Evolutionary conservation across 1,139 yeast species (phyloP), one percentile per base, ranked within the genome.

Genomic region (Suhomyces anneliseae): DNA sequence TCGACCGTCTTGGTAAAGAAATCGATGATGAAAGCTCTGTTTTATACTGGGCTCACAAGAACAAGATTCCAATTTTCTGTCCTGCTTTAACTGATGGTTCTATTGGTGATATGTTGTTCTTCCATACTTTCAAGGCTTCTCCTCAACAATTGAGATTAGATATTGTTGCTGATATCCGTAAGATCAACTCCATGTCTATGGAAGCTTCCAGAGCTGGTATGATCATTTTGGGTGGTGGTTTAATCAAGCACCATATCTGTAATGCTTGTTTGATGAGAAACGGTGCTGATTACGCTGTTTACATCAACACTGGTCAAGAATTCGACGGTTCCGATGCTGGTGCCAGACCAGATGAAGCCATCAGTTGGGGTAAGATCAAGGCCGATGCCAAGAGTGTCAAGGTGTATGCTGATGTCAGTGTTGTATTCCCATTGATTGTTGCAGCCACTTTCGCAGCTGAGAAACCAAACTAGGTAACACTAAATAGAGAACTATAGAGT

Each of bases 311-410:
- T 11, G 99, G 97, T 38, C 99, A 93, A 71, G 99, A 93, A 66
- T 95, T 90, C 62, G 99, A 93, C 63, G 99, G 99, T 43, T 89
- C 97, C 12, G 99, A 93, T 67, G 98, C 99, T 14, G 99, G 99
- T 54, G 99, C 99, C 7, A 82, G 99, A 64, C 98, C 99, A 1
- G 99, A 95, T 65, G 99, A 93, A 71, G 99, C 99, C 27, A 87
- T 93, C 45, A 87, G 96, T 40, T 93, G 99, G 99, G 99, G 99
- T 53, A 93, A 93, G 69, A 93, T 93, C 68, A 90, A 90, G 70
- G 86, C 96, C 6, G 97, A 90, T 40, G 99, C 99, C 33, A 82
- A 82, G 59, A 82, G 85, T 52, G 95, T 90, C 49, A 93, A 93
- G 72, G 93, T 93, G 40, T 93, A 89, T 60, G 96, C 96, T 11